These are phyloP conservation scores for Oldenlandia corymbosa DNA, from an alignment of 257 asterid species.

Conservation along the genomic window DNA sequence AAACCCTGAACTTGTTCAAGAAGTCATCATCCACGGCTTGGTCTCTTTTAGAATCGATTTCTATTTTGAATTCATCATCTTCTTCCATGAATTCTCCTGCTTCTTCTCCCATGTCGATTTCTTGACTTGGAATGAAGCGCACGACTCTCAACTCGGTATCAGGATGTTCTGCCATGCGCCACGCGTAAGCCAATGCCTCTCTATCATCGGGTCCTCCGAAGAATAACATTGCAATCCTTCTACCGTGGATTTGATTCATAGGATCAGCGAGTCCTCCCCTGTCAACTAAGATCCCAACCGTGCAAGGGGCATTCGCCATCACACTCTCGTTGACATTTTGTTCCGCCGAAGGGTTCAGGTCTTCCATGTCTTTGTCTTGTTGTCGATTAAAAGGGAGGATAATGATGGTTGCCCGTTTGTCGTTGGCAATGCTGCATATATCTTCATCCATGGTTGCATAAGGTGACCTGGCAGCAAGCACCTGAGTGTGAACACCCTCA, in stretches of 20 bases:
- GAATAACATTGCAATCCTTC: conserved; percentile 45
- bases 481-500: conserved; percentile 61
- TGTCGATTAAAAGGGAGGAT: conserved; percentile 76
- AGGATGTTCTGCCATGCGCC: conserved; percentile 61
- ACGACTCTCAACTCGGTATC: conserved; percentile 46
- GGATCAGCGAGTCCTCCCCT: conserved; percentile 35
- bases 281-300: conserved; percentile 71
- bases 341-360: conserved; percentile 62
- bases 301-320: conserved; percentile 68
- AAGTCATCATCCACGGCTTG: conserved; percentile 55
- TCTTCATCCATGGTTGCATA: conserved; percentile 84
- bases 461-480: conserved; percentile 56
- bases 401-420: conserved; percentile 53
- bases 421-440: conserved; percentile 64
- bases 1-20: conserved; percentile 44
- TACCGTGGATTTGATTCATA: conserved; percentile 30
- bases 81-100: conserved; percentile 20
- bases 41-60: conserved; percentile 47
- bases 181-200: conserved; percentile 73
- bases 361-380: conserved; percentile 40
- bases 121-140: conserved; percentile 53
- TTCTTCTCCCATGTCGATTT: conserved; percentile 7
- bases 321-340: conserved; percentile 65
- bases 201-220: conserved; percentile 89
- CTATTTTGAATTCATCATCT: conserved; percentile 35